Percentiles rank a stretch among this genome's conserved stretches.
Evolutionary conservation across 495 filamentous ascomycete species (phyloP).

Genomic region (Hyaloscypha variabilis): DNA sequence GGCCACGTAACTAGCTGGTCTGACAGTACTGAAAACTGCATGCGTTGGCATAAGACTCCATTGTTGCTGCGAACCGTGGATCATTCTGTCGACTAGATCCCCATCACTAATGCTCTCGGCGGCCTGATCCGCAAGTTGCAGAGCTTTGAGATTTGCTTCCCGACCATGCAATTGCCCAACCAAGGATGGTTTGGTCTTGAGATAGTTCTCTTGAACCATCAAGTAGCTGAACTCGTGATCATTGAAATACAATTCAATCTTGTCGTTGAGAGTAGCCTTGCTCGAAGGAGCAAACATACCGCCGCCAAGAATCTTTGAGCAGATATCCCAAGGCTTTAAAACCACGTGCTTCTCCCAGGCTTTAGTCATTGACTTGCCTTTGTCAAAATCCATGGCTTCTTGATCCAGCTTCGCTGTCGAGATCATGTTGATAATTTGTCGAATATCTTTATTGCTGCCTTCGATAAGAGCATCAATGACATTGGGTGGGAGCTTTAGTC

Average conservation of each 20-base stretch:
- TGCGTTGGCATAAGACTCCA: slow-evolving; percentile 98
- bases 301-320: slow-evolving; percentile 83
- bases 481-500: slow-evolving; percentile 77
- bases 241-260: slow-evolving; percentile 98
- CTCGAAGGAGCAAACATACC: slow-evolving; percentile 83
- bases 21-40: slow-evolving; percentile 94
- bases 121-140: slow-evolving; percentile 84
- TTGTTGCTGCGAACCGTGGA: slow-evolving; percentile 95
- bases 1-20: slow-evolving; percentile 86
- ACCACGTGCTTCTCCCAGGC: slow-evolving; percentile 97
- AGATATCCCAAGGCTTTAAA: slow-evolving; percentile 98
- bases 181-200: slow-evolving; percentile 74
- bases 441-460: slow-evolving; percentile 91
- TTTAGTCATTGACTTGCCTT: slow-evolving; percentile 91
- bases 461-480: slow-evolving; percentile 96
- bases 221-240: slow-evolving; percentile 95
- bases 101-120: slow-evolving; percentile 96
- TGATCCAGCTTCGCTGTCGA: slow-evolving; percentile 90
- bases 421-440: slow-evolving; percentile 98
- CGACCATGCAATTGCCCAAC: slow-evolving; percentile 54
- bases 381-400: slow-evolving; percentile 73
- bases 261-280: slow-evolving; percentile 88
- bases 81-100: slow-evolving; percentile 96
- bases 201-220: slow-evolving; percentile 98
- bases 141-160: slow-evolving; percentile 72